Evolutionary conservation across 2,329 filamentous ascomycete genomes (phyloP), one percentile per base, ranked within the genome.

Genomic region (Beauveria sp.): DNA sequence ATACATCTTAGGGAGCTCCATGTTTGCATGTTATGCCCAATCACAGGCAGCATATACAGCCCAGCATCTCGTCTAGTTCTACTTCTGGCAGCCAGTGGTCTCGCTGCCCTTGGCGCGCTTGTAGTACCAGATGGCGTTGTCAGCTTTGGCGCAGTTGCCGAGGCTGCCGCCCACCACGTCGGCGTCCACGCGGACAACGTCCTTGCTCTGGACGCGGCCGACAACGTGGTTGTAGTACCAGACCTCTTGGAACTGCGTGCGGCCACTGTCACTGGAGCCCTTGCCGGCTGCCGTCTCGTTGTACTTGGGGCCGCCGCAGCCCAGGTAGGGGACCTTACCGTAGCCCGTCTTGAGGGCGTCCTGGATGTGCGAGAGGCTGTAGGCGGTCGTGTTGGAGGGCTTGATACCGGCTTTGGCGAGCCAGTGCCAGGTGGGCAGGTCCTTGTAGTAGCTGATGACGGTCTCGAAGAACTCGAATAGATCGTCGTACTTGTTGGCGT

Each of bases 171-270:
- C 82, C 60, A 80, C 78, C 3, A 78, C 75, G 59, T 73, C 71
- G 8, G 75, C 74, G n/a, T 71, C 68, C 10, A 78, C 68, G 5
- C 78, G 75, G 26, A 81, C 67, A 10, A 73, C 77, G 46, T 79
- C 70, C 2, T 74, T 76, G 59, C 78, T 72, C 72, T 88, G 86
- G 7, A 84, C 79, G 18, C 77, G 71, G 3, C 85, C 85, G 60
- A 77, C 78, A 57, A 83, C 81, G 70, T 87, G 80, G 70, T 82
- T 79, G 67, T 87, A 88, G 68, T 88, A 89, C 84, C 85, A 89
- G 14, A 86, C 77, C 76, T 89, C 86, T 62, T 70, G 79, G 53
- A 89, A 65, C 37, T 80, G 75, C 1, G 84, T 88, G 64, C 74
- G 73, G 2, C 86, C 85, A 61, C 75, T 79, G 66, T 88, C 85